Percentiles rank a stretch among this genome's conserved stretches.
Evolutionary conservation across 805 yeast genomes (phyloP).

Genomic region (Kodamaea laetipori): DNA sequence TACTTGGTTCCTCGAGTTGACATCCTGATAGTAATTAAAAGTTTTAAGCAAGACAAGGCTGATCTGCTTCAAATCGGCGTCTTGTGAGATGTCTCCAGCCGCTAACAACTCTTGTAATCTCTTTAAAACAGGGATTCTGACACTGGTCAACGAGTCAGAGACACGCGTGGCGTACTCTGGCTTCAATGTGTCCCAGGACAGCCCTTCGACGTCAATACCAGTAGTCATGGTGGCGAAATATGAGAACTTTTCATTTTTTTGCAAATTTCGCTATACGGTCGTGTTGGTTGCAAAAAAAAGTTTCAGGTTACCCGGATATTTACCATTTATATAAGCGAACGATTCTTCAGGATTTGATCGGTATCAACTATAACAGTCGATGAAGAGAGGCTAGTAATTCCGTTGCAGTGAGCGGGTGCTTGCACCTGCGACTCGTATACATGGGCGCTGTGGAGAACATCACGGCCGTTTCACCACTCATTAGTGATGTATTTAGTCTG

Average conservation of each 20-base stretch:
- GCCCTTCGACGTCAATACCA: constrained; percentile 13
- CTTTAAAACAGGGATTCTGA: constrained; percentile 36
- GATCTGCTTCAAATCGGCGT: constrained; percentile 23
- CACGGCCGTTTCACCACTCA: constrained; percentile 54
- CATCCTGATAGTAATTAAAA: constrained; percentile 53
- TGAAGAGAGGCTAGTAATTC: constrained; percentile 49
- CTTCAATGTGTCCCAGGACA: constrained; percentile 27
- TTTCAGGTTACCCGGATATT: constrained; percentile 8
- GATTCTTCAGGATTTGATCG: constrained; percentile 18
- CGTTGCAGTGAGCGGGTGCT: constrained; percentile 32
- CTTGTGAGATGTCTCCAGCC: constrained; percentile 22
- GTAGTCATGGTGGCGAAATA: constrained; percentile 3
- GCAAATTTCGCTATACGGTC: background rate
- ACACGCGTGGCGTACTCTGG: constrained; percentile 24
- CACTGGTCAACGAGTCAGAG: constrained; percentile 38
- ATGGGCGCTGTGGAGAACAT: constrained; percentile 58
- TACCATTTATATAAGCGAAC: background rate
- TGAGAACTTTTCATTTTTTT: background rate
- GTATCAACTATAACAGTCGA: constrained; percentile 62
- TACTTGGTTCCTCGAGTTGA: constrained; percentile 47
- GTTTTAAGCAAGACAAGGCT: constrained; percentile 45
- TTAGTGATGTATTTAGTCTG: constrained; percentile 44
- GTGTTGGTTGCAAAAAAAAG: background rate
- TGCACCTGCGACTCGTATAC: constrained; percentile 17
- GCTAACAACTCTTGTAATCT: constrained; percentile 22